A percentile compares a stretch with the other conserved stretches of the same genome.
Conservation (phyloP, 2,329 filamentous ascomycete genomes). For the Sclerotinia nivalis region DNA sequence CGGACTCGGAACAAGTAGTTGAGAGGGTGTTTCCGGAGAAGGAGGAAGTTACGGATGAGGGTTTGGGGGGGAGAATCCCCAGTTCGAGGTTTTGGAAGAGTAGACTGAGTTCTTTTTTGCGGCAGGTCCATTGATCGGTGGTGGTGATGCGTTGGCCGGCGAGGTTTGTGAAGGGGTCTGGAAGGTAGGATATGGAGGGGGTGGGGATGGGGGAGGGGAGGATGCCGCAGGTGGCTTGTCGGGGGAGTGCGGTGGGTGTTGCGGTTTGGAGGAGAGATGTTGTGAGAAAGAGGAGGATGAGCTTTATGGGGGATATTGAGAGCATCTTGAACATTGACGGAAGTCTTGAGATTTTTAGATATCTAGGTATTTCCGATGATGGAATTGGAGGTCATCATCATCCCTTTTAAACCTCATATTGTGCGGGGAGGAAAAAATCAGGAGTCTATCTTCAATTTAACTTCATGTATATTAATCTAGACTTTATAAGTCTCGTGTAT, state of each 20-base stretch:
- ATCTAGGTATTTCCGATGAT: background rate
- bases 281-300: background rate
- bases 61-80: constrained; percentile 50
- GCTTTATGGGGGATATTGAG: background rate
- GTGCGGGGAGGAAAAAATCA: background rate
- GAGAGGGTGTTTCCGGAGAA: constrained; percentile 47
- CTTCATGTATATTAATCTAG: too few species aligned
- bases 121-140: constrained; percentile 51
- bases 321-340: background rate
- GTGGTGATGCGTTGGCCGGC: constrained; percentile 48
- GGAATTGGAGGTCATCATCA: background rate
- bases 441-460: background rate
- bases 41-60: constrained; percentile 49
- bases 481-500: too few species aligned
- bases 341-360: background rate
- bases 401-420: background rate
- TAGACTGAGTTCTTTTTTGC: constrained; percentile 50
- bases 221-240: constrained; percentile 20
- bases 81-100: constrained; percentile 54
- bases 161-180: constrained; percentile 40
- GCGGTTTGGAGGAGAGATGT: background rate
- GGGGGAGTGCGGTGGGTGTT: background rate
- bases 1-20: constrained; percentile 48
- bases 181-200: constrained; percentile 44
- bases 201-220: constrained; percentile 41